Percentiles rank a stretch among this genome's conserved stretches.
Evolutionary conservation across 2,329 filamentous ascomycete genomes (phyloP).

Genomic region (Amesomyces nigricolor): DNA sequence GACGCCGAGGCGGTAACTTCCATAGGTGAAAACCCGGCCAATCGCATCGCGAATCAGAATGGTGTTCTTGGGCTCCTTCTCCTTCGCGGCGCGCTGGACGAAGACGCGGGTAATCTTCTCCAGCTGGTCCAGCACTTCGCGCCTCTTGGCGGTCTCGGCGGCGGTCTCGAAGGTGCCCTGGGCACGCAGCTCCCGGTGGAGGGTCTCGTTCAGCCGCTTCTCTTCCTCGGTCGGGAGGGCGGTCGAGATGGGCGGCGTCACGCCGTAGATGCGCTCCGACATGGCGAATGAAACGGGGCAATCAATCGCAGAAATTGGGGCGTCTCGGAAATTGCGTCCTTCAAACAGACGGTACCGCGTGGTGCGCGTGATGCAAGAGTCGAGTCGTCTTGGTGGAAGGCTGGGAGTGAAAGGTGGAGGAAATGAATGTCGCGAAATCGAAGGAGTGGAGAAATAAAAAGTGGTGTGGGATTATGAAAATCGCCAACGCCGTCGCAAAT

Average conservation of each 20-base stretch:
- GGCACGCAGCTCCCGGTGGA: conserved; percentile 76
- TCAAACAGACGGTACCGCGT: too few species aligned
- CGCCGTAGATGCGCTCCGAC: conserved; percentile 46
- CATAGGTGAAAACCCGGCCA: conserved; percentile 92
- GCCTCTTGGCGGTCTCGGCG: conserved; percentile 74
- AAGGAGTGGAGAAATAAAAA: conserved; percentile 6
- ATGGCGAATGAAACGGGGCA: conserved; percentile 12
- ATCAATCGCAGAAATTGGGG: too few species aligned
- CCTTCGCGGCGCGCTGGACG: conserved; percentile 70
- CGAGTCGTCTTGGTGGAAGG: too few species aligned
- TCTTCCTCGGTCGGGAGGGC: conserved; percentile 72
- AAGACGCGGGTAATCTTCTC: conserved; percentile 81
- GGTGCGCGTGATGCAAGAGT: too few species aligned
- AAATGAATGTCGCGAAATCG: conserved; percentile 7
- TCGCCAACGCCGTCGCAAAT: not conserved
- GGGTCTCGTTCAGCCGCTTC: conserved; percentile 66
- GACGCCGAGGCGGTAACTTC: conserved; percentile 90
- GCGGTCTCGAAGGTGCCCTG: conserved; percentile 89
- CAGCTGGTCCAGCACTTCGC: conserved; percentile 67
- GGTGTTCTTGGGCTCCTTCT: conserved; percentile 66
- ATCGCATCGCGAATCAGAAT: conserved; percentile 76
- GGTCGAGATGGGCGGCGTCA: conserved; percentile 78
- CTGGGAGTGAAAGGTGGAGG: not conserved
- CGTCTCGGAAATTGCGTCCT: too few species aligned
- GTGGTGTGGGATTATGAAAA: not conserved